Percentiles rank a stretch among this genome's conserved stretches.
These are phyloP conservation scores for Trichoderma parareesei DNA, from an alignment of 495 filamentous ascomycete genomes.

Conservation along the genomic window DNA sequence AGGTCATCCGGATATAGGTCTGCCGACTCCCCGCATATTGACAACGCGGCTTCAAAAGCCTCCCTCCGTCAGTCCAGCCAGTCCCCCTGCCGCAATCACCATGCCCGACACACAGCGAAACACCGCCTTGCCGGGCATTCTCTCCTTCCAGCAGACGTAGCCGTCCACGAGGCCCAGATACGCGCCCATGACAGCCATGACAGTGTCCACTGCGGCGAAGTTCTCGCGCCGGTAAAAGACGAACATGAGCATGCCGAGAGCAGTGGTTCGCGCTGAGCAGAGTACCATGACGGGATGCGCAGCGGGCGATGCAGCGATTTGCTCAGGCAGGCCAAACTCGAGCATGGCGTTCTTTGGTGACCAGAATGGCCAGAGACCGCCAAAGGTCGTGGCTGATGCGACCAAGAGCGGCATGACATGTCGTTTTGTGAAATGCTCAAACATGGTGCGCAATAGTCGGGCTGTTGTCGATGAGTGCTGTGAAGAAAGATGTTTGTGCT, in stretches of 20 bases:
- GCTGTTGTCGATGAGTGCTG: not conserved
- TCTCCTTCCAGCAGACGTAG: slow-evolving; percentile 22
- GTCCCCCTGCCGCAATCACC: slow-evolving; percentile 20
- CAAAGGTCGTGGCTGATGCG: slow-evolving; percentile 20
- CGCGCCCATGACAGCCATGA: slow-evolving; percentile 17
- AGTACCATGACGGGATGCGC: slow-evolving; percentile 22
- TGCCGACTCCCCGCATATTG: not conserved
- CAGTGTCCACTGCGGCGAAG: slow-evolving; percentile 20
- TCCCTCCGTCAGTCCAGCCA: slow-evolving; percentile 19
- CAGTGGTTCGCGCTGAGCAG: slow-evolving; percentile 20
- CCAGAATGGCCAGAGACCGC: slow-evolving; percentile 22
- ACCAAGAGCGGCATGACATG: slow-evolving; percentile 22
- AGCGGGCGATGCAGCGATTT: slow-evolving; percentile 18
- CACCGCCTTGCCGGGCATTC: slow-evolving; percentile 18
- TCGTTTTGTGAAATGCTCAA: not conserved
- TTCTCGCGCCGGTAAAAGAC: slow-evolving; percentile 20
- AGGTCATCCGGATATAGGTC: not conserved
- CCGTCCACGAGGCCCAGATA: slow-evolving; percentile 23
- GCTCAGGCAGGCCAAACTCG: slow-evolving; percentile 22
- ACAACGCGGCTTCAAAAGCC: not conserved
- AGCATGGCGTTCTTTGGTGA: slow-evolving; percentile 20
- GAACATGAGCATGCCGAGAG: slow-evolving; percentile 19
- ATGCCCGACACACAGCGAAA: slow-evolving; percentile 18
- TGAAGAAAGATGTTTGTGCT: not conserved
- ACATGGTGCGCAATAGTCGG: not conserved